Evolutionary conservation across 2,329 filamentous ascomycete genomes (phyloP), one percentile per base, ranked within the genome.

Genomic region (Claviceps quebecensis): DNA sequence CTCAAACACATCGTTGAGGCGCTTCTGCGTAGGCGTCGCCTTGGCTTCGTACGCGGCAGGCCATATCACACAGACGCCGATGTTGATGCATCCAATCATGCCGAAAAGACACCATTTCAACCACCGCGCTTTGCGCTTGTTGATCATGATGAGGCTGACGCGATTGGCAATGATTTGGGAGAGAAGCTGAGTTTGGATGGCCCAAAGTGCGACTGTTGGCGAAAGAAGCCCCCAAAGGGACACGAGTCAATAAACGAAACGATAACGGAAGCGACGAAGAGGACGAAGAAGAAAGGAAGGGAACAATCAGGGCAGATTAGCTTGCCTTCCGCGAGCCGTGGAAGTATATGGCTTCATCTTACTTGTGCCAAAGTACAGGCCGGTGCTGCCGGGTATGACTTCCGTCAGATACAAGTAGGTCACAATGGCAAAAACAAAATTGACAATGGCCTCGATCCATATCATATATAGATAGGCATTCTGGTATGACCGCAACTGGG

Each of bases 121-220:
- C 19, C 56, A 58, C 1, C 46, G 54, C 9, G 66, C 60, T 9
- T 64, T 66, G 0, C 53, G 61, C 23, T 63, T 63, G 51, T 69
- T 63, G 41, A 65, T 64, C 48, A 69, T 68, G 39, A 72, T 70
- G 5, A 72, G 59, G 0, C 64, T 59, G 14, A 72, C 66, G 44
- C 70, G 68, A 52, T 72, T 72, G 52, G 69, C 67, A 50, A 72
- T 71, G 47, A 72, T 72, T 52, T 72, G 70, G 50, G 69, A 66
- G 4, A 72, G 58, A 0, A 71, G 59, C 40, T 72, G 69, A 5
- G 69, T 69, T 45, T 66, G 60, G 13, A 62, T 53, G 5, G 54
- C 52, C 56, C 57, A 59, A 14, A 58, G 47, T 11, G 39, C 19
- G 5, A 55, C 55, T 54, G 29, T 26, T 11, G 8, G 9, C 4